Evolutionary conservation across 1,284 basidiomycete species (phyloP), one percentile per base, ranked within the genome.

Genomic region (Fomitopsis schrenkii): DNA sequence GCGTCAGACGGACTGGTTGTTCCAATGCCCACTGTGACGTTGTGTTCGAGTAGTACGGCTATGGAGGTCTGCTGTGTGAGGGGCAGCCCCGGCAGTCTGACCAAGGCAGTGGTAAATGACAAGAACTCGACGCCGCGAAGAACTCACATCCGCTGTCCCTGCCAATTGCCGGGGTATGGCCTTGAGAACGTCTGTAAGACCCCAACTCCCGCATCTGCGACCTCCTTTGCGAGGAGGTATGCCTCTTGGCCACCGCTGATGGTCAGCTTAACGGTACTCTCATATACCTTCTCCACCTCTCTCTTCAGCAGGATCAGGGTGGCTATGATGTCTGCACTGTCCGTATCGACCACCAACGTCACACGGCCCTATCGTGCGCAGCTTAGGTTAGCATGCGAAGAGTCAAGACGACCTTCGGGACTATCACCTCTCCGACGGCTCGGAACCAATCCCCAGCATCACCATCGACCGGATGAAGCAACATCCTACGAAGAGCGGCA

Each of bases 271-370:
- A 90, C 74, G 1, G 64, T 61, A 2, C 68, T 69, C 6, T 79
- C 71, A 1, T 72, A 79, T 48, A 69, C 63, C 0, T 67, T 66
- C 63, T 93, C 91, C 17, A 91, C 81, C 65, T 93, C 87, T 63
- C 80, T 78, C 80, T 94, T 94, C 62, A 97, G 79, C 15, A 80
- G 73, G 40, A 97, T 75, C 17, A 97, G 75, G 8, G 90, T 86
- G 0, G 90, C 88, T 56, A 96, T 95, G 53, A 89, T 77, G 73
- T 95, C 91, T 10, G 90, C 91, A 60, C 81, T 84, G 65, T 82
- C 74, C 0, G 80, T 80, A 1, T 80, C 74, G 22, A 90, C 75
- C 2, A 89, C 83, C 48, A 91, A 71, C 9, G 86, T 81, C 14
- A 85, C 62, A 40, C 78, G 67, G 35, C 87, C 84, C 74, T 82